A percentile compares a stretch with the other conserved stretches of the same genome.
Conservation (phyloP, 176 grass and related monocot species). For the Eragrostis curvula region DNA sequence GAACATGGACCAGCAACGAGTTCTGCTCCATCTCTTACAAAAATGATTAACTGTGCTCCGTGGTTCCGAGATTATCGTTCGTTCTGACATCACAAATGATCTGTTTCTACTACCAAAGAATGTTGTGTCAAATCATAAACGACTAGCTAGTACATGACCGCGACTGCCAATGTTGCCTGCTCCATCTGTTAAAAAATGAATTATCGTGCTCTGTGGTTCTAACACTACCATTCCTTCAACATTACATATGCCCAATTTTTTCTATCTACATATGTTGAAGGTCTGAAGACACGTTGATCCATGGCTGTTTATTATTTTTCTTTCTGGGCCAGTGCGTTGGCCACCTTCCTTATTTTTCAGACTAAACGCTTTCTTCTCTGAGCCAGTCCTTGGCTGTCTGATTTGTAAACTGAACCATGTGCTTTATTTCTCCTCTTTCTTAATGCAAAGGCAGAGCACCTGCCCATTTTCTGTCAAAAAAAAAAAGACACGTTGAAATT, state of each 20-base stretch:
- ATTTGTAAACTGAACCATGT: too few species aligned
- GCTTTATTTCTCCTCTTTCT: too few species aligned
- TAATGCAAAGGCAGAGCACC: too few species aligned
- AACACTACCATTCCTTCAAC: background rate
- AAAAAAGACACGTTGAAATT: background rate
- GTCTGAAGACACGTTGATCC: background rate
- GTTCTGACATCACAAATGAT: background rate
- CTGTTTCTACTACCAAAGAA: background rate
- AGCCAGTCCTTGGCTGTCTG: too few species aligned
- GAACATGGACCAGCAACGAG: too few species aligned
- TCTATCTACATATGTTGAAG: background rate
- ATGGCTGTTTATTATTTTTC: too few species aligned
- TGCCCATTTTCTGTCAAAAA: too few species aligned
- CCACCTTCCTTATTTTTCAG: too few species aligned
- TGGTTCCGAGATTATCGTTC: too few species aligned
- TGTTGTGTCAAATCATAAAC: background rate
- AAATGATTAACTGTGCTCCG: background rate
- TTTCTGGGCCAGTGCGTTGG: too few species aligned
- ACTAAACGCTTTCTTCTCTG: too few species aligned
- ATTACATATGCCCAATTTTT: background rate
- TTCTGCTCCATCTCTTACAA: too few species aligned
- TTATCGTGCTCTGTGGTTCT: background rate
- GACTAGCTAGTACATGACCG: background rate
- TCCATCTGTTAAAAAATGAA: background rate
- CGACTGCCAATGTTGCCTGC: background rate